A percentile compares a stretch with the other conserved stretches of the same genome.
Conservation (phyloP, 768 basidiomycete species). For the Lactarius akahatsu region DNA sequence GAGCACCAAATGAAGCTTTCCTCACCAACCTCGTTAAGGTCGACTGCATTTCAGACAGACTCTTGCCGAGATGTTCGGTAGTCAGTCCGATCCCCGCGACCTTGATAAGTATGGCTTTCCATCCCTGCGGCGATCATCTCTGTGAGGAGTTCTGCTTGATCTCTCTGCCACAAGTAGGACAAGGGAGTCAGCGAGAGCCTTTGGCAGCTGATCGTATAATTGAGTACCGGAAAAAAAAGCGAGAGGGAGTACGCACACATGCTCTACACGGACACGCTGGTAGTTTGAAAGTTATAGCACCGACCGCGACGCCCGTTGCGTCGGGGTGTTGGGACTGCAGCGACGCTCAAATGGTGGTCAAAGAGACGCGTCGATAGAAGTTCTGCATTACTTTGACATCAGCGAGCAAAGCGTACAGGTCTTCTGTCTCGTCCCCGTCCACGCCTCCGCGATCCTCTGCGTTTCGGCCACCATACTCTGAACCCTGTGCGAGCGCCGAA, state of each 20-base stretch:
- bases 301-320: slow-evolving; percentile 84
- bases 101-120: slow-evolving; percentile 86
- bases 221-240: neutral
- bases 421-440: slow-evolving; percentile 93
- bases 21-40: slow-evolving; percentile 71
- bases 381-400: slow-evolving; percentile 64
- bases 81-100: slow-evolving; percentile 92
- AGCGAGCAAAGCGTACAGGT: slow-evolving; percentile 70
- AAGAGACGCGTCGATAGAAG: slow-evolving; percentile 2
- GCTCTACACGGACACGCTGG: slow-evolving; percentile 94
- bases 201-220: slow-evolving; percentile 56
- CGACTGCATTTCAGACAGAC: slow-evolving; percentile 69
- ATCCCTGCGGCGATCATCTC: slow-evolving; percentile 85
- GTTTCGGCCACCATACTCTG: slow-evolving; percentile 79
- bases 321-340: slow-evolving; percentile 72
- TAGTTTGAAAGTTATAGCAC: slow-evolving; percentile 98
- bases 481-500: slow-evolving; percentile 71
- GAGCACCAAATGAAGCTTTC: slow-evolving; percentile 12
- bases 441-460: slow-evolving; percentile 49
- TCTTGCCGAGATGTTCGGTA: slow-evolving; percentile 73
- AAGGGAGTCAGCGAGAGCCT: slow-evolving; percentile 78
- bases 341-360: slow-evolving; percentile 12
- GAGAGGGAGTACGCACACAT: slow-evolving; percentile 66
- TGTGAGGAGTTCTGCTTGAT: slow-evolving; percentile 78
- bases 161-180: slow-evolving; percentile 91